Evolutionary conservation across 306 rosid species (phyloP), one percentile per base, ranked within the genome.

Genomic region (Cyamopsis tetragonoloba): DNA sequence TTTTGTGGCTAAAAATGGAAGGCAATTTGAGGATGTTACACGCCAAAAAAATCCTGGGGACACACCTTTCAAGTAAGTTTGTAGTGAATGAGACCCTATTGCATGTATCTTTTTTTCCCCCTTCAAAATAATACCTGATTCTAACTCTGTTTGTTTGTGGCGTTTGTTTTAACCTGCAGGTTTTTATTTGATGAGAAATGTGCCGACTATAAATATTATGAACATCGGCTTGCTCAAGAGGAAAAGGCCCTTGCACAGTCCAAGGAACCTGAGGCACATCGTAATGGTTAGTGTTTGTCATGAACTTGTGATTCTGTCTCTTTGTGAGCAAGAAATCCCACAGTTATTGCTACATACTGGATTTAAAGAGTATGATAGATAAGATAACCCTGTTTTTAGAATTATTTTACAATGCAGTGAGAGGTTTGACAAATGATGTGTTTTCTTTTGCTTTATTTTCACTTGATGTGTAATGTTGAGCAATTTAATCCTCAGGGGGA

Each of bases 1-100:
- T 88, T 95, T 95, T 86, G 99, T 95, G 95, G 99, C 97, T 77
- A 95, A 88, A 84, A 84, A 95, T 79, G 99, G 99, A 82, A 90
- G 99, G 86, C 91, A 84, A 65, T 90, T 95, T 79, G 99, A 95
- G 88, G 87, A 88, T 83, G 86, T 95, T 66, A 88, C 99, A 19
- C 95, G 99, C 15, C 96, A 91, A 82, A 95, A 90, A 44, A 95
- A 95, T 81, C 96, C 97, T 4, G 99, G 99, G 68, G 96, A 90
- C 66, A 88, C 86, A 12, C 95, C 96, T 72, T 95, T 95, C 83
- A 87, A 88, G 99, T 95, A 76, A 67, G 91, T 75, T 53, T 43
- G 47, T 20, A 32, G 27, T 20, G 28, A 67, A 48, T 53, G 20
- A 26, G 9, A 63, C 30, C 23, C 15, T 59, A 9, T 63, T 65